These are phyloP conservation scores for Fomitopsis serialis DNA, from an alignment of 768 basidiomycete species.

Conservation along the genomic window DNA sequence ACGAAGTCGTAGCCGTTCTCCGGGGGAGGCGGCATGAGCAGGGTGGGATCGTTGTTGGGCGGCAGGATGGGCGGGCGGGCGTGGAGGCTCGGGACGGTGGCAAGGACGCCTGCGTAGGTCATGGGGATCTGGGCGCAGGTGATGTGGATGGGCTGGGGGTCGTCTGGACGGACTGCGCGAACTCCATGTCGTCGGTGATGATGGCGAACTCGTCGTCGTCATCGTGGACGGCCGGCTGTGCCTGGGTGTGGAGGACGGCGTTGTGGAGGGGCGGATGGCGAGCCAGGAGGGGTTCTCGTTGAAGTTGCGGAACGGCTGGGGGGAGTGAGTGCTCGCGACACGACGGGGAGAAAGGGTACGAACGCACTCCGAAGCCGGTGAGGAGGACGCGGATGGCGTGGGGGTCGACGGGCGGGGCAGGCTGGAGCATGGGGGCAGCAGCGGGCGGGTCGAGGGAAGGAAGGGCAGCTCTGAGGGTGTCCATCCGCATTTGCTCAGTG, in stretches of 20 bases:
- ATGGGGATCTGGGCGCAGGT: slow-evolving; percentile 55
- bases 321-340: neutral
- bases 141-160: slow-evolving; percentile 44
- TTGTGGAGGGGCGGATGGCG: slow-evolving; percentile 62
- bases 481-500: neutral
- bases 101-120: slow-evolving; percentile 50
- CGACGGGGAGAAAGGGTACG: neutral
- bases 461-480: neutral
- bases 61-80: slow-evolving; percentile 49
- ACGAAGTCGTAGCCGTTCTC: slow-evolving; percentile 60
- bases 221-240: slow-evolving; percentile 5
- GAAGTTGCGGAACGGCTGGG: slow-evolving; percentile 19
- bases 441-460: neutral
- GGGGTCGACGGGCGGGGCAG: slow-evolving; percentile 23
- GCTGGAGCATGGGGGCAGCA: slow-evolving; percentile 25
- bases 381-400: slow-evolving; percentile 40
- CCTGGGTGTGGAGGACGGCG: slow-evolving; percentile 37
- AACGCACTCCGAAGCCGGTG: slow-evolving; percentile 50
- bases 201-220: slow-evolving; percentile 9
- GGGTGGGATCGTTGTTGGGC: slow-evolving; percentile 31
- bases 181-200: slow-evolving; percentile 17
- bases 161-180: slow-evolving; percentile 8
- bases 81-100: slow-evolving; percentile 53
- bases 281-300: slow-evolving; percentile 64
- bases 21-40: slow-evolving; percentile 35